These are phyloP conservation scores for Flueggea neowawraea DNA, from an alignment of 441 rosid genomes.

Conservation along the genomic window DNA sequence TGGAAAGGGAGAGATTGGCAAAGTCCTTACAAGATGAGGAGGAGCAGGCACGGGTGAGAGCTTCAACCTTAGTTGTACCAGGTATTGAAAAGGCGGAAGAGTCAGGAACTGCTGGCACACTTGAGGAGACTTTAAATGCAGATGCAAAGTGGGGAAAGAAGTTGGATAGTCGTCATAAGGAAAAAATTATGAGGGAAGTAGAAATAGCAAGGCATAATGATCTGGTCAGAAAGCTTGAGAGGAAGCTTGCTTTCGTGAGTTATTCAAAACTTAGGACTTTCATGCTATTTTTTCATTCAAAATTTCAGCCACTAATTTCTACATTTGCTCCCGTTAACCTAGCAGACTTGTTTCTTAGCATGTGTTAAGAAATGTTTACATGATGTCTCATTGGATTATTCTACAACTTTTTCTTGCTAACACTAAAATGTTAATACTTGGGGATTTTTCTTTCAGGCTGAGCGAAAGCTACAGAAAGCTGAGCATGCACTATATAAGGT, in stretches of 20 bases:
- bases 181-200: slow-evolving; percentile 61
- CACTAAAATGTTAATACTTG: not conserved
- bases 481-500: slow-evolving; percentile 74
- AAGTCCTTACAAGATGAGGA: slow-evolving; percentile 79
- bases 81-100: slow-evolving; percentile 31
- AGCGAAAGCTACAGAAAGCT: slow-evolving; percentile 67
- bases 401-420: too few species aligned
- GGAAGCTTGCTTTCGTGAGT: slow-evolving; percentile 77
- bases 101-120: slow-evolving; percentile 70
- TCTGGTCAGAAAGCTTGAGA: slow-evolving; percentile 70
- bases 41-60: slow-evolving; percentile 89
- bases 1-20: slow-evolving; percentile 80
- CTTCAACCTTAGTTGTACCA: slow-evolving; percentile 52
- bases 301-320: slow-evolving; percentile 5
- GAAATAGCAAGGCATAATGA: slow-evolving; percentile 61
- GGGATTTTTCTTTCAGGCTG: slow-evolving; percentile 51
- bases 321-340: too few species aligned
- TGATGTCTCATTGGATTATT: too few species aligned
- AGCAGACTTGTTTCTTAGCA: too few species aligned
- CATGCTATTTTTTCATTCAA: not conserved
- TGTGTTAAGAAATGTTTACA: too few species aligned
- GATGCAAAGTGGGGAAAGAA: slow-evolving; percentile 74
- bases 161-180: slow-evolving; percentile 45
- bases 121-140: slow-evolving; percentile 86
- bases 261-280: slow-evolving; percentile 16